Evolutionary conservation across 495 filamentous ascomycete genomes (phyloP).

Genomic region (Usnea hakonensis): DNA sequence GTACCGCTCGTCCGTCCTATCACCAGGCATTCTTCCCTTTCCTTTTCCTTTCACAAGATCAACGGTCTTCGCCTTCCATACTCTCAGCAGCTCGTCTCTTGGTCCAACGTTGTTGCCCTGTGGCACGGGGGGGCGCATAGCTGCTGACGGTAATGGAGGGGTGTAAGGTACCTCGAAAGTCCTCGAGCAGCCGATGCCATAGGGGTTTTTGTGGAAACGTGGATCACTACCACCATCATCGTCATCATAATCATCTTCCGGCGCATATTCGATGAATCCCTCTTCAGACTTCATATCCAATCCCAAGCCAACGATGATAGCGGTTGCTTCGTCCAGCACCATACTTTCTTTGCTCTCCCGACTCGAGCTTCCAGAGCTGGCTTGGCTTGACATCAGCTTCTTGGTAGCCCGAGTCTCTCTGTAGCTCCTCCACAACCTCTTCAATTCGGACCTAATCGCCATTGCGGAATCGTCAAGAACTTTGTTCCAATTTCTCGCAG

Average conservation of each 20-base stretch:
- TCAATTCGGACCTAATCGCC: neutral
- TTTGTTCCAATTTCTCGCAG: neutral
- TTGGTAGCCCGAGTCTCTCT: neutral
- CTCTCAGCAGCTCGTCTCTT: neutral
- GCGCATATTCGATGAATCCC: neutral
- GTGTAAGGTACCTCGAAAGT: neutral
- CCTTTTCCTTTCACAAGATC: neutral
- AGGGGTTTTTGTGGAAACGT: slow-evolving; percentile 3
- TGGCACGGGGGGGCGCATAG: neutral
- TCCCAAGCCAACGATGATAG: neutral
- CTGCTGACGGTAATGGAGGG: neutral
- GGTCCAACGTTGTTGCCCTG: neutral
- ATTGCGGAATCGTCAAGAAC: neutral
- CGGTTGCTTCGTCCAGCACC: neutral
- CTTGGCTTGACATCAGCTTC: neutral
- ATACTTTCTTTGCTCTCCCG: neutral
- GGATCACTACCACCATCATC: too few species aligned
- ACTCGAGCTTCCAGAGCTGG: neutral
- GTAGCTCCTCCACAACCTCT: neutral
- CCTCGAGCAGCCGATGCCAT: slow-evolving; percentile 10
- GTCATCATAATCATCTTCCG: too few species aligned
- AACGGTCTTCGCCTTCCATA: neutral
- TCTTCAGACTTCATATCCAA: neutral
- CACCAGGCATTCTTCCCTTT: slow-evolving; percentile 4
- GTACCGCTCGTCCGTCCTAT: neutral